phyloP scores from a whole-genome alignment of 1,284 basidiomycete genomes.

The Leccinum angustisporum region DNA sequence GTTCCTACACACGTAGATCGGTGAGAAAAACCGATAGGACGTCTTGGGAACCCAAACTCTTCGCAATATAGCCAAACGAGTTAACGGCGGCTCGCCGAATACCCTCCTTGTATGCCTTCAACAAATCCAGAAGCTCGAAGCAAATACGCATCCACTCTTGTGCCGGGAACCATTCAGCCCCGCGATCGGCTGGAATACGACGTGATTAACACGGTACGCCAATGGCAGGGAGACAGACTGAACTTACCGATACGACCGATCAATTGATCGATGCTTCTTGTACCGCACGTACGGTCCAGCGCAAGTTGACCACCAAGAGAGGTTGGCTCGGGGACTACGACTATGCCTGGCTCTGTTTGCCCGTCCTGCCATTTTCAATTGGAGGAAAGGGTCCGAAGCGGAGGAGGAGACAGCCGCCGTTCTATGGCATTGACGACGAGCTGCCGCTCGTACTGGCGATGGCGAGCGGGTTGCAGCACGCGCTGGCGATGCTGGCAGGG shows the following conservation, averaged over 20 bases:
- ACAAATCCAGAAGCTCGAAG: slow-evolving; percentile 94
- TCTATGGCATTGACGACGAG: slow-evolving; percentile 56
- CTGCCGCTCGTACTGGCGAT: slow-evolving; percentile 71
- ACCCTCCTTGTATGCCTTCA: slow-evolving; percentile 99
- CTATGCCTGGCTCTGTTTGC: slow-evolving; percentile 71
- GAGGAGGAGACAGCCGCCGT: slow-evolving; percentile 54
- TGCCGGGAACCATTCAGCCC: slow-evolving; percentile 97
- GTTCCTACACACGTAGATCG: slow-evolving; percentile 97
- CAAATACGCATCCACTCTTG: slow-evolving; percentile 99
- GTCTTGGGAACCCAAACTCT: slow-evolving; percentile 98
- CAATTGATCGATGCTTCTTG: slow-evolving; percentile 99
- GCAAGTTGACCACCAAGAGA: slow-evolving; percentile 47
- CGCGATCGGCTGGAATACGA: slow-evolving; percentile 79
- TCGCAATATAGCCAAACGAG: slow-evolving; percentile 99
- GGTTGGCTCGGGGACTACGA: slow-evolving; percentile 74
- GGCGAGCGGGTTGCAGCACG: slow-evolving; percentile 72
- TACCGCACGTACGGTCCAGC: slow-evolving; percentile 44
- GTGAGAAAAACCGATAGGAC: slow-evolving; percentile 95
- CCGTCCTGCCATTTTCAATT: slow-evolving; percentile 55
- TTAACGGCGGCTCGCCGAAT: slow-evolving; percentile 99
- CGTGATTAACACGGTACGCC: slow-evolving; percentile 11
- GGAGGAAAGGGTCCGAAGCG: slow-evolving; percentile 27
- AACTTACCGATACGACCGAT: slow-evolving; percentile 91
- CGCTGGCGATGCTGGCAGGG: slow-evolving; percentile 81
- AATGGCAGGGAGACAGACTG: not conserved